phyloP scores from a whole-genome alignment of 495 filamentous ascomycete genomes.

The Neurospora hispaniola region DNA sequence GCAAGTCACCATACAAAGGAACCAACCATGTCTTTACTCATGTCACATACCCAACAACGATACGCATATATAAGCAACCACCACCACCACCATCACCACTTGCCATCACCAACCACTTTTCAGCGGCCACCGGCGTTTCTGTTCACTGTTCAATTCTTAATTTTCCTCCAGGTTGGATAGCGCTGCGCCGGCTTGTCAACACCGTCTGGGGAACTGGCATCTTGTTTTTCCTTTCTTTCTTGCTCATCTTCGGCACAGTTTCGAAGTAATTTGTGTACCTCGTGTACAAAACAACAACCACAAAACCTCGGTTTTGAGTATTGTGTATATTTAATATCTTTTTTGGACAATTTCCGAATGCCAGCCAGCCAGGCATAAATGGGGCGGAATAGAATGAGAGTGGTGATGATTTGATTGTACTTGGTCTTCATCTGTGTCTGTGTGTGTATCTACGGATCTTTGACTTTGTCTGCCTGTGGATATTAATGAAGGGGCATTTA shows the following conservation, averaged over 20 bases:
- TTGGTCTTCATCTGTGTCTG: background rate
- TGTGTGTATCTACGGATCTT: background rate
- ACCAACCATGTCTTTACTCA: background rate
- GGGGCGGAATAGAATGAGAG: background rate
- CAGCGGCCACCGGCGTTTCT: background rate
- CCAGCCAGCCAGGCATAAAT: conserved; percentile 8
- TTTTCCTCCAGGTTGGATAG: background rate
- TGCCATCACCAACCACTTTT: background rate
- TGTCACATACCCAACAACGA: conserved; percentile 1
- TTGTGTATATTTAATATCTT: conserved; percentile 16
- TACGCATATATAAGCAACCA: background rate
- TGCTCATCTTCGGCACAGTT: background rate
- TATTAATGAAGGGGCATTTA: background rate
- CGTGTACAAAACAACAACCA: background rate
- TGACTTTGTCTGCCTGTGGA: background rate
- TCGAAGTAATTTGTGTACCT: conserved; percentile 1
- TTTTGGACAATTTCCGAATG: conserved; percentile 6
- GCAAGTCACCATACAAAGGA: background rate
- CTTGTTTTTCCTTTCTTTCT: background rate
- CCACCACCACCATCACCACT: background rate
- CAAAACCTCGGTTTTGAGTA: conserved; percentile 1
- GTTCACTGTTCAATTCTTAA: background rate
- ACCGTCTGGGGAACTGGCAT: background rate
- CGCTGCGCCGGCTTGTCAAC: background rate
- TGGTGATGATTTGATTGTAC: background rate